Conservation (phyloP, 1,139 yeast genomes). For the Ogataea hybrid region DNA sequence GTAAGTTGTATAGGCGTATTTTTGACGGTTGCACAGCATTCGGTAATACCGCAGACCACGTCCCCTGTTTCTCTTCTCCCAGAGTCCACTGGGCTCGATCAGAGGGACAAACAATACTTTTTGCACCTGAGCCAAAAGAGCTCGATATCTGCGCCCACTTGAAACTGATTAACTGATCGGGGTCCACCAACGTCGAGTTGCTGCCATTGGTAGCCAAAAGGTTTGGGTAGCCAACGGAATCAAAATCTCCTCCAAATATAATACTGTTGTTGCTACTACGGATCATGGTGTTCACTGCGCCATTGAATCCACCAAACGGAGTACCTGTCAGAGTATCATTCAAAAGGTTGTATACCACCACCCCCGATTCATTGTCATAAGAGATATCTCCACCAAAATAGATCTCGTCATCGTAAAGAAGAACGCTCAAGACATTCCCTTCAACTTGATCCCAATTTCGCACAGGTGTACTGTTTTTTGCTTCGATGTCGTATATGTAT, state of each 20-base stretch:
- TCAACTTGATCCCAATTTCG: conserved; percentile 35
- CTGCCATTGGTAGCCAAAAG: conserved; percentile 17
- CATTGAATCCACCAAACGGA: conserved; percentile 76
- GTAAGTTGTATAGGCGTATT: conserved; percentile 67
- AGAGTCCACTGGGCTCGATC: conserved; percentile 53
- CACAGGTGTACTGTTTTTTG: conserved; percentile 40
- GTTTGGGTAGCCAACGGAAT: conserved; percentile 53
- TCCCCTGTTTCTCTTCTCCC: conserved; percentile 51
- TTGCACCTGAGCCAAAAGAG: conserved; percentile 41
- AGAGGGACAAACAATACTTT: conserved; percentile 62
- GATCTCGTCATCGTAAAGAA: conserved; percentile 47
- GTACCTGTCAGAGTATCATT: conserved; percentile 44
- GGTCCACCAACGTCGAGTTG: conserved; percentile 36
- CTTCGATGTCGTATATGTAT: conserved; percentile 14
- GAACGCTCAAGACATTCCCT: conserved; percentile 56
- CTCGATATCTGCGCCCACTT: conserved; percentile 58
- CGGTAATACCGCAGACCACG: conserved; percentile 67
- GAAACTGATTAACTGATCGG: conserved; percentile 69
- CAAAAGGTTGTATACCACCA: conserved; percentile 61
- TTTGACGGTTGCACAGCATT: conserved; percentile 65
- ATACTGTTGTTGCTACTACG: conserved; percentile 50
- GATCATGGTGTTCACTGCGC: conserved; percentile 65
- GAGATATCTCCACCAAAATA: conserved; percentile 82
- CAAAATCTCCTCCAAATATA: conserved; percentile 78
- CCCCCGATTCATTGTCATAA: conserved; percentile 54